phyloP scores from a whole-genome alignment of 768 basidiomycete species.

The Clitopilus passeckerianus region DNA sequence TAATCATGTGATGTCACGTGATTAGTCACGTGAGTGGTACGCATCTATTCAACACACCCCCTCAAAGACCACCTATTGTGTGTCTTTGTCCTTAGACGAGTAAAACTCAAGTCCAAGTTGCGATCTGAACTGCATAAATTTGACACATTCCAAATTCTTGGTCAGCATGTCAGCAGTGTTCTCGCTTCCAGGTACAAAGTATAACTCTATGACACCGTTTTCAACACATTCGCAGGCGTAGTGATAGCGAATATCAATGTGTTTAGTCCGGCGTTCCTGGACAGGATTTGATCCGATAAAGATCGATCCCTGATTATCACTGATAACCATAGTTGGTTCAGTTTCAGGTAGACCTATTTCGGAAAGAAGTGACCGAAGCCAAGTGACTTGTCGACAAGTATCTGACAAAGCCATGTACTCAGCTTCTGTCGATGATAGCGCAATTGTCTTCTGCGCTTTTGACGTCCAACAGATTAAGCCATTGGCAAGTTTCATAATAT shows the following conservation, averaged over 20 bases:
- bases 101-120: too few relatives aligned
- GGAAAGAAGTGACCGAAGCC: constrained; percentile 18
- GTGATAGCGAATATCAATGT: constrained; percentile 9
- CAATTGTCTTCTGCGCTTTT: constrained; percentile 25
- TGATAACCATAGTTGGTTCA: constrained; percentile 7
- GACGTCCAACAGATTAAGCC: constrained; percentile 28
- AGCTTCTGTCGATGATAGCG: constrained; percentile 29
- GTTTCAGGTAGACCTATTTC: constrained; percentile 15
- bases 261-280: constrained; percentile 3
- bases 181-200: constrained; percentile 1
- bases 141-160: not conserved
- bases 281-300: constrained; percentile 6
- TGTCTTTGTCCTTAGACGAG: too few relatives aligned
- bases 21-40: too few relatives aligned
- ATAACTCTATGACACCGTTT: not conserved
- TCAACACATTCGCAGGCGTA: constrained; percentile 7
- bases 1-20: too few relatives aligned
- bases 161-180: constrained; percentile 9
- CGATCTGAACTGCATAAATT: too few relatives aligned
- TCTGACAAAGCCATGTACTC: constrained; percentile 27
- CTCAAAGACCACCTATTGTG: too few relatives aligned
- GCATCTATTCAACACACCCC: too few relatives aligned
- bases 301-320: constrained; percentile 18
- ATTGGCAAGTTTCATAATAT: constrained; percentile 22
- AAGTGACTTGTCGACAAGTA: constrained; percentile 18